phyloP scores from a whole-genome alignment of 2,329 filamentous ascomycete species.

The Pestalotiopsis sp. region DNA sequence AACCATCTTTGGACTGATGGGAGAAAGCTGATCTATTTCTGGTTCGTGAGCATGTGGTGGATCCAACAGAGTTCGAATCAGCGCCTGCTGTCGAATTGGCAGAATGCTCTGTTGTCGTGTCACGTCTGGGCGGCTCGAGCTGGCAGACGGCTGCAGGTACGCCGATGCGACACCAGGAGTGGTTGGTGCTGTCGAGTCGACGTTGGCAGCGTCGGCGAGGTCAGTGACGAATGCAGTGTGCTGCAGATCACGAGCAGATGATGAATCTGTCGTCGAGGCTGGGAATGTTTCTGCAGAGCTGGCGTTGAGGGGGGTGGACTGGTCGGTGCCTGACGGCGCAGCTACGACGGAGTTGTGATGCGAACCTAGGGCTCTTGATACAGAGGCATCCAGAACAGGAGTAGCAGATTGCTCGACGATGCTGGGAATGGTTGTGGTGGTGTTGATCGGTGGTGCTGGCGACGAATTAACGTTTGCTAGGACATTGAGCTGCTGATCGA shows the following conservation, averaged over 20 bases:
- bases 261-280: neutral
- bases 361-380: neutral
- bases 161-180: slow-evolving; percentile 13
- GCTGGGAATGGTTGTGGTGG: slow-evolving; percentile 30
- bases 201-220: slow-evolving; percentile 17
- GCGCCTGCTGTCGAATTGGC: slow-evolving; percentile 44
- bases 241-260: neutral
- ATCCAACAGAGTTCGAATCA: slow-evolving; percentile 57
- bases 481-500: slow-evolving; percentile 36
- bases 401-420: slow-evolving; percentile 34
- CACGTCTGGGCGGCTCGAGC: slow-evolving; percentile 29
- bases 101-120: slow-evolving; percentile 47
- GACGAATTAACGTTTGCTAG: slow-evolving; percentile 18
- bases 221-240: slow-evolving; percentile 15
- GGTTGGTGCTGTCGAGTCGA: slow-evolving; percentile 17
- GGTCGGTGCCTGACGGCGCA: neutral
- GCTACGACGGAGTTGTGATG: neutral
- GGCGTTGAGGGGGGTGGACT: slow-evolving; percentile 1
- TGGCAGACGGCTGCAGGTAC: slow-evolving; percentile 20
- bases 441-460: slow-evolving; percentile 16
- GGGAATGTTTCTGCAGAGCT: neutral
- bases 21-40: slow-evolving; percentile 37
- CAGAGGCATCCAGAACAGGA: neutral
- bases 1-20: slow-evolving; percentile 55
- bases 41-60: slow-evolving; percentile 41